Evolutionary conservation across 2,329 filamentous ascomycete genomes (phyloP), one percentile per base, ranked within the genome.

Genomic region (Cytospora paraplurivora): DNA sequence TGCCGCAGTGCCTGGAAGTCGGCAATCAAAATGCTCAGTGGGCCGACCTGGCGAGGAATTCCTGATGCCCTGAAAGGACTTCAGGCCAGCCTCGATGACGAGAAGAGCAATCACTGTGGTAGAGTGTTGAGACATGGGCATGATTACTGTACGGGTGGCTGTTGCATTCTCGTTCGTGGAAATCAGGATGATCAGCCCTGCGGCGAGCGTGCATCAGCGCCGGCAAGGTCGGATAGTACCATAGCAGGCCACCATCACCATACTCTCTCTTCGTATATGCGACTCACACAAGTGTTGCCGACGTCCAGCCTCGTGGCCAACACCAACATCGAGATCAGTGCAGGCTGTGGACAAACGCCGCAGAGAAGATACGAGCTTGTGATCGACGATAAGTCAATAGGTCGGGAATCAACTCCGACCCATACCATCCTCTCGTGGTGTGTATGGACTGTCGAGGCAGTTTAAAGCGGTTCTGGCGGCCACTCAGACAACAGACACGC

Each of bases 11-110:
- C 56, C 35, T 49, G 58, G 50, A 49, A 62, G 55, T 56, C 37
- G 49, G 59, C 41, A 59, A 59, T 56, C 19, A 50, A 63, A 56
- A 51, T 54, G 27, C 56, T 56, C 32, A 62, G 35, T 54, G 21
- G 34, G 35, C 57, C 19, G 59, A 62, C 53, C 63, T 41, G 59
- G 54, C 37, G 49, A 19, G 8, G 41, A 8, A 10, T 55, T 65
- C 62, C 63, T 65, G 63, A 51, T 62, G 59, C 50, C 63, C 32
- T 49, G 21, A 38, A 21, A 56, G 59, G 34, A 50, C 33, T 44
- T 34, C 57, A 56, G 59, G 50, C 35, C 44, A 63, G 59, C 63
- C 63, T 63, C 59, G 54, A 55, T 32, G 32, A 32, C 13, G 35
- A 55, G 58, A 37, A 33, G 58, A 61, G 54, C 58, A 51, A 55